Base-by-base conservation (phyloP, 2,329 filamentous ascomycete species). In the Onygena corvina region DNA sequence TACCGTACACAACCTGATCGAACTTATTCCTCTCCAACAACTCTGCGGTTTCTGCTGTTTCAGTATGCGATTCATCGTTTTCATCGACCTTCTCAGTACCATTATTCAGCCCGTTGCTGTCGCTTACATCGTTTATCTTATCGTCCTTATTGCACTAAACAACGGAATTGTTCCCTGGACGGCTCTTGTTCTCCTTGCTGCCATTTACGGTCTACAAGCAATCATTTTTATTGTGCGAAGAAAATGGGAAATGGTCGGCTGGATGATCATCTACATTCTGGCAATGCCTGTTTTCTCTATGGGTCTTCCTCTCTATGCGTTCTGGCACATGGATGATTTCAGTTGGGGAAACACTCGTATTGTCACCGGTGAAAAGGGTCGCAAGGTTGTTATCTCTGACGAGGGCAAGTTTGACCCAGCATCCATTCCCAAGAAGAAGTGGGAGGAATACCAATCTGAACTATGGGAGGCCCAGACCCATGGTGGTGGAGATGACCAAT, bases 251-350 rank as follows among this genome's bases (percentile, higher is more conserved):
- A 96, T 96, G 90, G 84, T 98, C 58, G 92, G 90, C 30, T 98
- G 92, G 92, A 95, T 98, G 88, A 75, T 98, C 58, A 80, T 98
- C 54, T 98, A 98, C 67, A 78, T 98, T 52, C 55, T 92, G 25
- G 90, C 92, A 49, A 84, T 94, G 53, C 90, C 90, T 0, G 79
- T 98, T 55, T 98, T 94, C 75, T 83, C 86, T 36, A 87, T 94
- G 55, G 88, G 78, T 51, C 76, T 98, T 38, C 92, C 92, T 0
- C 71, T 98, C 23, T 96, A 96, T 67, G 77, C 90, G 46, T 98
- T 98, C 77, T 98, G 92, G 92, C 79, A 95, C 71, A 96, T 96
- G 92, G 92, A 98, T 67, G 92, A 98, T 70, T 98, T 98, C 78
- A 86, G 84, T 60, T 98, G 92, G 92, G 92, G 92, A 69, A 98